Evolutionary conservation across 2,329 filamentous ascomycete genomes (phyloP), one percentile per base, ranked within the genome.

Genomic region (Myotisia sp.): DNA sequence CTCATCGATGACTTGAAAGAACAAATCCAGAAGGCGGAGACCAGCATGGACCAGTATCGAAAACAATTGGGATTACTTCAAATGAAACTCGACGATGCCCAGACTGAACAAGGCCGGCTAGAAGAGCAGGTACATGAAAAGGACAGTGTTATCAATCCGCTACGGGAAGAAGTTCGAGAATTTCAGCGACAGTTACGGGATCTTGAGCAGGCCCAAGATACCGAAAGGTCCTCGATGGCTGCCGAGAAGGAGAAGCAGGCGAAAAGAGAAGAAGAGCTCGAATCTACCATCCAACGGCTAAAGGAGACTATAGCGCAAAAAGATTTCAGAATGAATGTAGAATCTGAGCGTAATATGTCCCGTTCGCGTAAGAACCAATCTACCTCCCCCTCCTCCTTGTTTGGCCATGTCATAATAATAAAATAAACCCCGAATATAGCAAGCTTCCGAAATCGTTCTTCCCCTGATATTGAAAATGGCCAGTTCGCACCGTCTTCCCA

Each of bases 171-270:
- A 50, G 86, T 90, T 61, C 74, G 82, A 47, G 86, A 95, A 46
- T 69, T 78, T 36, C 73, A 77, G 19, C 74, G 85, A 43, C 79
- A 92, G 57, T 81, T 83, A 51, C 75, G 87, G 43, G 90, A 98
- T 55, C 76, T 94, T 63, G 86, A 94, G 58, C 76, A 77, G 43
- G 86, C 92, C 44, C 92, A 93, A 55, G 87, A 95, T 56, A 76
- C 80, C 28, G 90, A 98, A 60, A 74, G 84, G 42, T 82, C 78
- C 50, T 75, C 82, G 36, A 80, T 87, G 61, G 75, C 83, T 51
- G 84, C 86, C 59, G 87, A 95, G 56, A 90, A 92, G 62, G 86
- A 94, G 44, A 83, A 92, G 47, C 79, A 86, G 58, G 67, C 71
- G 36, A 79, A 78, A 46, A 71, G 78, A 37, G 85, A 94, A 53